phyloP scores from a whole-genome alignment of 2,329 filamentous ascomycete species.

The Fusarium sp. region DNA sequence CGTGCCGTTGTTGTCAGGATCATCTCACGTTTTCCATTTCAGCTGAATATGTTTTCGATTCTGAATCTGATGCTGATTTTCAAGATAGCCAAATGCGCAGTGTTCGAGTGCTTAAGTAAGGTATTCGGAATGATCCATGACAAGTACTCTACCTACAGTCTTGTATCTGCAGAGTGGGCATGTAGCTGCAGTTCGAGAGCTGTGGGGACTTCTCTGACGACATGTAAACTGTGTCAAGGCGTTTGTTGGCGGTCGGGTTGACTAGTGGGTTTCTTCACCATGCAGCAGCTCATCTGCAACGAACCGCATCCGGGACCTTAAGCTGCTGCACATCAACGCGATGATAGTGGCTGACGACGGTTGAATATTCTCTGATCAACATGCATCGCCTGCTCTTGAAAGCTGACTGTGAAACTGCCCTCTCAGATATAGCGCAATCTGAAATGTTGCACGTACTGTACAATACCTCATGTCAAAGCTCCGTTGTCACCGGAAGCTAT shows the following conservation, averaged over 20 bases:
- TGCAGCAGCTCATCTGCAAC: conserved; percentile 17
- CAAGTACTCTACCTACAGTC: conserved; percentile 3
- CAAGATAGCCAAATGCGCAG: conserved; percentile 1
- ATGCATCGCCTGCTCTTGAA: background rate
- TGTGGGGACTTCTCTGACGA: conserved; percentile 35
- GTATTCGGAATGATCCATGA: conserved; percentile 20
- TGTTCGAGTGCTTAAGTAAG: background rate
- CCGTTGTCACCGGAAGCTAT: conserved; percentile 27
- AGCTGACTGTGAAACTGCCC: background rate
- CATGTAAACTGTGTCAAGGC: conserved; percentile 32
- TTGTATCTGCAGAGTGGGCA: conserved; percentile 25
- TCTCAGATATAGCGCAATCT: conserved; percentile 10
- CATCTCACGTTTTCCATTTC: background rate
- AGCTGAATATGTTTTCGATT: background rate
- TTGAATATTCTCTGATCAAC: background rate
- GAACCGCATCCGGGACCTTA: conserved; percentile 31
- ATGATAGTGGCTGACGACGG: conserved; percentile 1
- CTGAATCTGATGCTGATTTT: background rate
- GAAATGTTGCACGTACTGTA: conserved; percentile 1
- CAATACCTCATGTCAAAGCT: background rate
- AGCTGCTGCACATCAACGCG: background rate
- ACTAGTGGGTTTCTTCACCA: conserved; percentile 7
- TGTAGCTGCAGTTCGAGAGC: conserved; percentile 36
- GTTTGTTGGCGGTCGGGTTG: conserved; percentile 23
- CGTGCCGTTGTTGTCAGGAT: background rate